Evolutionary conservation across 2,329 filamentous ascomycete species (phyloP).

Genomic region (Septoria petroselini): DNA sequence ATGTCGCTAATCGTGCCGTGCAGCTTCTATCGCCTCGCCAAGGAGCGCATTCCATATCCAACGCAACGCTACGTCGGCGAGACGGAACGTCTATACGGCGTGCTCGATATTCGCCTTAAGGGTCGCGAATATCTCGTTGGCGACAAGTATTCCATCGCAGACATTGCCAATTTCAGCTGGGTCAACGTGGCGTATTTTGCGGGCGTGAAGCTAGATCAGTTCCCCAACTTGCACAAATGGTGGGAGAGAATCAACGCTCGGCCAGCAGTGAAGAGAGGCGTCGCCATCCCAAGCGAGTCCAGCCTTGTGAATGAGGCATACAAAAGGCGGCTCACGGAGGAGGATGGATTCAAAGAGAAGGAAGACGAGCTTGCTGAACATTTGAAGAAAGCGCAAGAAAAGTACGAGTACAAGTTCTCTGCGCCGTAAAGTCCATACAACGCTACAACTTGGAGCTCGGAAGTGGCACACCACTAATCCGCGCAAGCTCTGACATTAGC

Average conservation of each 20-base stretch:
- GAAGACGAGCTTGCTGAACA: slow-evolving; percentile 41
- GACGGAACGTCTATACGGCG: slow-evolving; percentile 47
- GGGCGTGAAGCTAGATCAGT: slow-evolving; percentile 43
- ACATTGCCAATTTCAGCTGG: slow-evolving; percentile 49
- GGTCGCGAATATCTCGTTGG: slow-evolving; percentile 46
- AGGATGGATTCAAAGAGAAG: slow-evolving; percentile 50
- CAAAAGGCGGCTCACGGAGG: slow-evolving; percentile 44
- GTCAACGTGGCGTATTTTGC: slow-evolving; percentile 43
- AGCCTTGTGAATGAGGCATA: slow-evolving; percentile 44
- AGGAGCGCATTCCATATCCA: slow-evolving; percentile 45
- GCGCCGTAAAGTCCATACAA: slow-evolving; percentile 15
- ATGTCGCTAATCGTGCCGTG: neutral
- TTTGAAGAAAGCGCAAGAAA: slow-evolving; percentile 44
- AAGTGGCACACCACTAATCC: slow-evolving; percentile 2
- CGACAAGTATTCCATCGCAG: slow-evolving; percentile 47
- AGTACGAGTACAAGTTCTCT: slow-evolving; percentile 48
- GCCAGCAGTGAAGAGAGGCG: slow-evolving; percentile 44
- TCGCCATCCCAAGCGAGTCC: slow-evolving; percentile 39
- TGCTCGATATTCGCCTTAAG: slow-evolving; percentile 45
- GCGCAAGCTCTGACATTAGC: slow-evolving; percentile 8
- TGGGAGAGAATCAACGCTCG: slow-evolving; percentile 44
- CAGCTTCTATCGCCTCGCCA: slow-evolving; percentile 42
- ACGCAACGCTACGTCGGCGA: slow-evolving; percentile 49
- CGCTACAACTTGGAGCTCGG: neutral
- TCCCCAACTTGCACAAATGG: slow-evolving; percentile 47